phyloP scores from a whole-genome alignment of 768 basidiomycete species.

The Mycena capillaripes region DNA sequence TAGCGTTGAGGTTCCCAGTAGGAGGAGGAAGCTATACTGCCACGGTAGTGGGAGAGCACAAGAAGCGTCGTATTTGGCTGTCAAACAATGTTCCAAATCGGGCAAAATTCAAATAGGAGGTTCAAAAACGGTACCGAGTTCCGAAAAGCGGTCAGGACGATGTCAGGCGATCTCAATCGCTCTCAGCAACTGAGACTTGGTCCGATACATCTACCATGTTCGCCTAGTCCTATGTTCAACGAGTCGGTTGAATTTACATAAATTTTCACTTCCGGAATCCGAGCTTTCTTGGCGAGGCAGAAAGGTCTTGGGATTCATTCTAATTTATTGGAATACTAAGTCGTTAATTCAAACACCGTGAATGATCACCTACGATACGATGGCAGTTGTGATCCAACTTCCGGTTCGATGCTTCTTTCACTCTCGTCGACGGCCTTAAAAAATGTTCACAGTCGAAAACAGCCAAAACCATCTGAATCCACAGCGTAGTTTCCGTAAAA shows the following conservation, averaged over 20 bases:
- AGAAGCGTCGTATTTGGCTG: background rate
- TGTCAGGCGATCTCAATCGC: too few species aligned
- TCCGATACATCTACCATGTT: too few species aligned
- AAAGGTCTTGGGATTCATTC: slow-evolving; percentile 6
- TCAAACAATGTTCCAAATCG: background rate
- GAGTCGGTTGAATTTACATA: too few species aligned
- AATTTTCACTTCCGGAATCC: too few species aligned
- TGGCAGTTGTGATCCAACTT: slow-evolving; percentile 45
- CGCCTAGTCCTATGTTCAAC: too few species aligned
- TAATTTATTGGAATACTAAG: background rate
- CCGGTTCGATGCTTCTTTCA: slow-evolving; percentile 52
- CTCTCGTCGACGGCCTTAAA: slow-evolving; percentile 49
- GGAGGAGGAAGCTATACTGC: background rate
- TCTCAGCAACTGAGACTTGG: too few species aligned
- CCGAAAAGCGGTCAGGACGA: too few species aligned
- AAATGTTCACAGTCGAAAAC: slow-evolving; percentile 60
- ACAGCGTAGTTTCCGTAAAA: slow-evolving; percentile 38
- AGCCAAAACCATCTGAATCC: slow-evolving; percentile 52
- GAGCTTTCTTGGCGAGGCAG: too few species aligned
- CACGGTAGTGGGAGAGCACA: background rate
- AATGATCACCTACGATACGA: slow-evolving; percentile 31
- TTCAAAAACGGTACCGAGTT: too few species aligned
- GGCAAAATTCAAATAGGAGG: background rate
- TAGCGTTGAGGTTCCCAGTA: too few species aligned
- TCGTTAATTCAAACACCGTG: background rate